A percentile compares a stretch with the other conserved stretches of the same genome.
These are phyloP conservation scores for Venturia carpophila DNA, from an alignment of 2,329 filamentous ascomycete species.

Conservation along the genomic window DNA sequence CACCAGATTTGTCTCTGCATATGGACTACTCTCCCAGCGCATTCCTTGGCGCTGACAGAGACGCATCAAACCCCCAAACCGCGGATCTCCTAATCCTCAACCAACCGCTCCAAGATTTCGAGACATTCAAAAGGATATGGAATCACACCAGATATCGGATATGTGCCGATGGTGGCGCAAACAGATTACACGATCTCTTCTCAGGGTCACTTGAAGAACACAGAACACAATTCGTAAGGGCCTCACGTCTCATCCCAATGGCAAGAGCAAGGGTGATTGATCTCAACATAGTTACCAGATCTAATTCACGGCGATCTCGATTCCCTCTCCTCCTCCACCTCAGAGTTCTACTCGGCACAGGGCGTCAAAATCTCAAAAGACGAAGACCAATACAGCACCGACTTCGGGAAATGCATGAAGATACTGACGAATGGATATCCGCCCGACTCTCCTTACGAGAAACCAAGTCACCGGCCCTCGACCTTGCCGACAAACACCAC, in stretches of 20 bases:
- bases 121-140: conserved; percentile 44
- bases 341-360: conserved; percentile 56
- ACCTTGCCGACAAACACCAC: neutral
- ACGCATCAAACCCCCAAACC: neutral
- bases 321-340: conserved; percentile 59
- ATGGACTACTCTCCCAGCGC: conserved; percentile 17
- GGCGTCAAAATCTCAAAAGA: conserved; percentile 59
- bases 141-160: conserved; percentile 54
- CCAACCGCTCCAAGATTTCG: conserved; percentile 44
- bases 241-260: too few species aligned
- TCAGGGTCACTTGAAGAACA: conserved; percentile 23
- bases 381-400: conserved; percentile 77
- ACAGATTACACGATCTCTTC: conserved; percentile 56
- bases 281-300: conserved; percentile 34
- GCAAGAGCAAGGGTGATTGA: too few species aligned
- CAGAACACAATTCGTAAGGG: conserved; percentile 28
- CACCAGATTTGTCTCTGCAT: neutral
- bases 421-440: conserved; percentile 13
- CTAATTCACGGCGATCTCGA: conserved; percentile 87
- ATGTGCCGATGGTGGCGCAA: conserved; percentile 88
- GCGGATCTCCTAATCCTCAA: conserved; percentile 52
- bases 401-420: conserved; percentile 72
- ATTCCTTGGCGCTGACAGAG: conserved; percentile 4
- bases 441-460: neutral
- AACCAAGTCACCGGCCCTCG: neutral